phyloP scores from a whole-genome alignment of 768 basidiomycete genomes.

The Collybia mongolica region DNA sequence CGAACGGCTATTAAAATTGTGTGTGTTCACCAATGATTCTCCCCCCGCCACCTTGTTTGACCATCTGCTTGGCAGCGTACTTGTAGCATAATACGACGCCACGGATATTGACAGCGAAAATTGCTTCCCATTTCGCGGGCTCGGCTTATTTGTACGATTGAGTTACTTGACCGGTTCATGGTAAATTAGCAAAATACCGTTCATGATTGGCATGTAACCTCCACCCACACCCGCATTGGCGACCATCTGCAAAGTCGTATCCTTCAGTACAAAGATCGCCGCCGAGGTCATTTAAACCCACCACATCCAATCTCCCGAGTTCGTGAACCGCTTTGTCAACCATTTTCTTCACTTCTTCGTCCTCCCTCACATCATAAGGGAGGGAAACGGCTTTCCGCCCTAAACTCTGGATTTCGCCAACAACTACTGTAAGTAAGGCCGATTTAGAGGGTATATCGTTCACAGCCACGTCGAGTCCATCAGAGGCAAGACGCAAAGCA shows the following conservation, averaged over 20 bases:
- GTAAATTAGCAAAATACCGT: constrained; percentile 11
- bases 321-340: constrained; percentile 17
- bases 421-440: constrained; percentile 18
- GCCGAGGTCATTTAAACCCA: constrained; percentile 6
- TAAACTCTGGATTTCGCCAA: constrained; percentile 20
- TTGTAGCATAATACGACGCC: constrained; percentile 42
- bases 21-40: constrained; percentile 34
- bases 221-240: constrained; percentile 29
- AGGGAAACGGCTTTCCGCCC: constrained; percentile 18
- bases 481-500: constrained; percentile 28
- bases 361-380: constrained; percentile 22
- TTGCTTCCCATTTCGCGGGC: constrained; percentile 27
- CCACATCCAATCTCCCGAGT: constrained; percentile 26
- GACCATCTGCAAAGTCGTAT: constrained; percentile 25
- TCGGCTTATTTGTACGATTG: constrained; percentile 18
- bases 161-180: background rate
- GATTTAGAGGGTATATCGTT: constrained; percentile 22
- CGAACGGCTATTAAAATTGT: background rate
- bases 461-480: constrained; percentile 29
- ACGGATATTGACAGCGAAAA: constrained; percentile 35
- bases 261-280: background rate
- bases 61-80: constrained; percentile 41
- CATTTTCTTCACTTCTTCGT: constrained; percentile 26
- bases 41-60: constrained; percentile 39
- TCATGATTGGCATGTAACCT: constrained; percentile 7